Conservation (phyloP, 2,329 filamentous ascomycete genomes). For the Penicillium verrucosum region DNA sequence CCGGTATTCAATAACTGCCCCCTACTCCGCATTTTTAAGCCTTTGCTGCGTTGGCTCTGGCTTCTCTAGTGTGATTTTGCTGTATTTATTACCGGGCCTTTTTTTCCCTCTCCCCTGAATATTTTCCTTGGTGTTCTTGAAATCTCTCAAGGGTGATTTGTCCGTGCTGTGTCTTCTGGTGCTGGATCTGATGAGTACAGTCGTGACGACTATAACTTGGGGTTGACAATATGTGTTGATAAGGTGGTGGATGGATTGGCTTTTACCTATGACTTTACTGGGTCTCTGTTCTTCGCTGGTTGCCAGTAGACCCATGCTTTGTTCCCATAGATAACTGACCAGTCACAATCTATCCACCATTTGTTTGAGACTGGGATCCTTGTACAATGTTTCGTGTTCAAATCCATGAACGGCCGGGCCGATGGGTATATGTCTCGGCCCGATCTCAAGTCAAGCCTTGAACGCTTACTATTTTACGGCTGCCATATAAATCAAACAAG, state of each 20-base stretch:
- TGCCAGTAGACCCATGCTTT: constrained; percentile 1
- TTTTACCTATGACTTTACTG: constrained; percentile 5
- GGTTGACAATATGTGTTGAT: constrained; percentile 3
- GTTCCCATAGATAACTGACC: constrained; percentile 4
- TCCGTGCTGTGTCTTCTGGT: constrained; percentile 5
- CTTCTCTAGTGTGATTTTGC: constrained; percentile 9
- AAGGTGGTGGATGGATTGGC: constrained; percentile 1
- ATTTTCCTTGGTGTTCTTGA: constrained; percentile 9
- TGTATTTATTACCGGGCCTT: constrained; percentile 5
- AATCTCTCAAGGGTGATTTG: constrained; percentile 9
- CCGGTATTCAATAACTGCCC: constrained; percentile 8
- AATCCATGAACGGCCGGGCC: not conserved
- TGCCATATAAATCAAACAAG: too few relatives aligned
- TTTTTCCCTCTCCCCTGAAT: not conserved
- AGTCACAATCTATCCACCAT: constrained; percentile 12
- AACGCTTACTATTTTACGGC: too few relatives aligned
- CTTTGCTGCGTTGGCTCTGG: constrained; percentile 15
- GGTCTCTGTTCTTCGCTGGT: not conserved
- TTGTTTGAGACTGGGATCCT: constrained; percentile 1
- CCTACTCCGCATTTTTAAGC: constrained; percentile 10
- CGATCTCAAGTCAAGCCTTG: too few relatives aligned
- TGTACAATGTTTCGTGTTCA: not conserved
- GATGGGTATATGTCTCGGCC: not conserved
- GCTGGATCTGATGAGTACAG: not conserved
- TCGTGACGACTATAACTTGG: not conserved